Conservation (phyloP, 495 filamentous ascomycete genomes). For the Aspergillus bridgeri region DNA sequence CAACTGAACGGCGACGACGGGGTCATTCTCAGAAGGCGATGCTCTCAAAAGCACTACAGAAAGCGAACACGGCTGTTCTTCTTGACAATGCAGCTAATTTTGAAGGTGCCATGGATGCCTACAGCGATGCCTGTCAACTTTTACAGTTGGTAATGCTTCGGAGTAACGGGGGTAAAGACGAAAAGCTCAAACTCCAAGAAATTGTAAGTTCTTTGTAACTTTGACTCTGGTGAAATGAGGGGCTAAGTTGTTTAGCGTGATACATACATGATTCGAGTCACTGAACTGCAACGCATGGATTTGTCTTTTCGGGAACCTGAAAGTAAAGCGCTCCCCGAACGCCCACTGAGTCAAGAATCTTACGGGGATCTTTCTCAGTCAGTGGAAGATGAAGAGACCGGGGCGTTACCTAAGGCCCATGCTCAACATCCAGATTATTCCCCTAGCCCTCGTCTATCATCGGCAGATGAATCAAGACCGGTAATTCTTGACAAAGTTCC, state of each 20-base stretch:
- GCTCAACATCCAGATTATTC: constrained; percentile 13
- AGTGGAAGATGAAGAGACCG: constrained; percentile 47
- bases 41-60: constrained; percentile 87
- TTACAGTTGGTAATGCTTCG: constrained; percentile 82
- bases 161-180: constrained; percentile 73
- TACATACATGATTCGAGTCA: constrained; percentile 85
- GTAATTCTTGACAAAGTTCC: constrained; percentile 28
- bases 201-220: constrained; percentile 63
- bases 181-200: constrained; percentile 77
- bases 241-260: constrained; percentile 56
- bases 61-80: constrained; percentile 91
- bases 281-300: constrained; percentile 71
- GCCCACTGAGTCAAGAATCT: constrained; percentile 71
- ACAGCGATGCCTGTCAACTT: constrained; percentile 81
- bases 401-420: constrained; percentile 15
- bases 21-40: constrained; percentile 78
- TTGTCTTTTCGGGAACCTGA: constrained; percentile 51
- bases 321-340: constrained; percentile 70
- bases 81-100: constrained; percentile 94
- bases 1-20: constrained; percentile 36
- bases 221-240: not conserved
- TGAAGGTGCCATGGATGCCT: constrained; percentile 88
- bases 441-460: constrained; percentile 16
- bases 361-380: constrained; percentile 46
- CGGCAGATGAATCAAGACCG: constrained; percentile 21